phyloP scores from a whole-genome alignment of 768 basidiomycete species.

The Tricholomella constricta region DNA sequence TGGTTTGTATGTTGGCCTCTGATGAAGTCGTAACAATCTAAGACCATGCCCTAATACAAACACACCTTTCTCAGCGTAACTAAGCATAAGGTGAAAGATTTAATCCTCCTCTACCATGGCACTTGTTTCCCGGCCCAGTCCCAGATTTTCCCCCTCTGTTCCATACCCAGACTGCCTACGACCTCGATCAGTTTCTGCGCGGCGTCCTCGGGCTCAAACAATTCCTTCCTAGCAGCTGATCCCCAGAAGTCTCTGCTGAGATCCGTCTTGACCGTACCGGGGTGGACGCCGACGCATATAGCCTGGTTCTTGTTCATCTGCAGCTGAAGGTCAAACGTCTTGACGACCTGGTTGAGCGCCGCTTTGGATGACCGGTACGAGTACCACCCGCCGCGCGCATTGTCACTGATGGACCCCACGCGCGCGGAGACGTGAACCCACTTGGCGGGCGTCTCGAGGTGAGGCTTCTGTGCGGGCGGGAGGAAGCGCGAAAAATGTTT shows the following conservation, averaged over 20 bases:
- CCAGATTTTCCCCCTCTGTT: conserved; percentile 55
- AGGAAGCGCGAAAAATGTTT: conserved; percentile 65
- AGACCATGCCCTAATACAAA: too few relatives aligned
- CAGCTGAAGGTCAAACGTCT: conserved; percentile 59
- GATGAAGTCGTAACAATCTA: too few relatives aligned
- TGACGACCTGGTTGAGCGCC: conserved; percentile 63
- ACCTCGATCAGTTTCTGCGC: conserved; percentile 48
- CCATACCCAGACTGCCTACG: conserved; percentile 39
- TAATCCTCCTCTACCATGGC: conserved; percentile 32
- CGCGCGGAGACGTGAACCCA: conserved; percentile 65
- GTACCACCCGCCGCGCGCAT: conserved; percentile 60
- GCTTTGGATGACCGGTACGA: conserved; percentile 65
- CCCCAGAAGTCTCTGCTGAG: conserved; percentile 57
- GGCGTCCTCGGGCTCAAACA: conserved; percentile 54
- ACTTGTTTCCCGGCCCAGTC: conserved; percentile 59
- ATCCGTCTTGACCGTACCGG: conserved; percentile 62
- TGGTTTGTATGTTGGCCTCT: too few relatives aligned
- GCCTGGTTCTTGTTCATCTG: conserved; percentile 46
- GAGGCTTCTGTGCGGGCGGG: conserved; percentile 32
- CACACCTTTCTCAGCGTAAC: too few relatives aligned
- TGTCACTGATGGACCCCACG: conserved; percentile 61
- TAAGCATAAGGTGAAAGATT: too few relatives aligned
- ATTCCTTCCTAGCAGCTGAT: conserved; percentile 34
- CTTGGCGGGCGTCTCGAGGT: conserved; percentile 39
- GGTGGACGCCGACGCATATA: conserved; percentile 58